phyloP scores from a whole-genome alignment of 331 rosid species.

The Rosa hybrid region DNA sequence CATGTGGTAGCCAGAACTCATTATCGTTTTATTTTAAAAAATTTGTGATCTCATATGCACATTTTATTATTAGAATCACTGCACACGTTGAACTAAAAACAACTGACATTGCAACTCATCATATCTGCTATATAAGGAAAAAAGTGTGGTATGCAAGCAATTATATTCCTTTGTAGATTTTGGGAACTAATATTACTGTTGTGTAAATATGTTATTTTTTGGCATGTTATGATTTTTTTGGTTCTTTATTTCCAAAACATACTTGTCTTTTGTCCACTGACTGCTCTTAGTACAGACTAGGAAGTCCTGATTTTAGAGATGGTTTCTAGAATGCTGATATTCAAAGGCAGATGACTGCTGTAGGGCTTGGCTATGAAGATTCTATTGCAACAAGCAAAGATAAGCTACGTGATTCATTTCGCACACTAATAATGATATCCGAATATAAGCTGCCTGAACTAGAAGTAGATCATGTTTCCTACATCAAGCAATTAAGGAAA shows the following conservation, averaged over 20 bases:
- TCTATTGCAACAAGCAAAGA: not conserved
- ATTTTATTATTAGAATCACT: not conserved
- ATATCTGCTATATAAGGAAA: not conserved
- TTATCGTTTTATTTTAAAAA: not conserved
- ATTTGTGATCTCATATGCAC: not conserved
- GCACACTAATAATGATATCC: not conserved
- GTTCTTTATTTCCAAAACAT: not conserved
- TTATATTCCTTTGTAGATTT: not conserved
- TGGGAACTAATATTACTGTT: not conserved
- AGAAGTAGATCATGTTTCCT: not conserved
- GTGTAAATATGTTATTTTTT: not conserved
- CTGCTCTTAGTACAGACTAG: not conserved
- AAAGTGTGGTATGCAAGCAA: not conserved
- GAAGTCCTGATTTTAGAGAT: not conserved
- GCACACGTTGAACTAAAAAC: not conserved
- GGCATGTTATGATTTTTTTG: not conserved
- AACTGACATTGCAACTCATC: not conserved
- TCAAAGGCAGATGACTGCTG: not conserved
- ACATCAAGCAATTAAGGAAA: not conserved
- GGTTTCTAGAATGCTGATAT: not conserved
- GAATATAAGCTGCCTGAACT: not conserved
- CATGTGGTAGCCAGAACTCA: not conserved
- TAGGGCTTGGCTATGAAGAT: not conserved
- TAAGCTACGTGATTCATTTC: not conserved
- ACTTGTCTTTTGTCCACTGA: not conserved